A percentile compares a stretch with the other conserved stretches of the same genome.
phyloP scores from a whole-genome alignment of 805 yeast genomes.

The Candida sonorensis region DNA sequence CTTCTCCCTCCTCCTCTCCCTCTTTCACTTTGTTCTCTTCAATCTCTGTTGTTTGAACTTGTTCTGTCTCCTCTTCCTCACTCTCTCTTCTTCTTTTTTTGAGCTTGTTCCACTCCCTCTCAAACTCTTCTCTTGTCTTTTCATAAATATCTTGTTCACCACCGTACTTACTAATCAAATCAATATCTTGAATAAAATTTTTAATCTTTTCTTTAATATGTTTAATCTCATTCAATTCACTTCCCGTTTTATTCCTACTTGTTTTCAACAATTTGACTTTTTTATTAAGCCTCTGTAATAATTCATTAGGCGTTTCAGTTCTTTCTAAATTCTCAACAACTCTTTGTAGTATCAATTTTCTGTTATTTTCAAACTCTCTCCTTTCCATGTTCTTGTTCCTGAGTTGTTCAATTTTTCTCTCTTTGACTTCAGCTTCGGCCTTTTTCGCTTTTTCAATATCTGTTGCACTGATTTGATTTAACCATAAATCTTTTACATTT shows the following conservation, averaged over 20 bases:
- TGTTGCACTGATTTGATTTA: slow-evolving; percentile 9
- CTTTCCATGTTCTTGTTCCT: no score
- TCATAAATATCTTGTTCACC: slow-evolving; percentile 47
- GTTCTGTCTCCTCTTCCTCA: no score
- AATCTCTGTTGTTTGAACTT: slow-evolving; percentile 29
- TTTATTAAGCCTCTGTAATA: slow-evolving; percentile 35
- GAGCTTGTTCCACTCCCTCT: slow-evolving; percentile 34
- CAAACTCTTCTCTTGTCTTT: slow-evolving; percentile 47
- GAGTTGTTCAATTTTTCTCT: slow-evolving; percentile 19
- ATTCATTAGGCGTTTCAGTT: slow-evolving; percentile 55
- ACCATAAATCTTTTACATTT: slow-evolving; percentile 28
- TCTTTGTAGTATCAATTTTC: slow-evolving; percentile 19
- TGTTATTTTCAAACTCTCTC: slow-evolving; percentile 9
- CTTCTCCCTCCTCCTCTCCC: slow-evolving; percentile 19
- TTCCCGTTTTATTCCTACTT: slow-evolving; percentile 10
- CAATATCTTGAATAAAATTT: slow-evolving; percentile 42
- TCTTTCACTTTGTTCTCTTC: slow-evolving; percentile 23
- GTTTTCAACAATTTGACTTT: slow-evolving; percentile 11
- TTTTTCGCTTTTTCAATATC: slow-evolving; percentile 21
- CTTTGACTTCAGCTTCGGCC: slow-evolving; percentile 16
- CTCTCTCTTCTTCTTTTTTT: slow-evolving; percentile 16
- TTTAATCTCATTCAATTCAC: slow-evolving; percentile 2
- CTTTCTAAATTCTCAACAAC: slow-evolving; percentile 46
- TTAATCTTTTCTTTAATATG: slow-evolving; percentile 25
- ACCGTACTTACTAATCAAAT: slow-evolving; percentile 34